Conservation (phyloP, 108 stramenopile species). For the Cyclostephanos tholiformis region DNA sequence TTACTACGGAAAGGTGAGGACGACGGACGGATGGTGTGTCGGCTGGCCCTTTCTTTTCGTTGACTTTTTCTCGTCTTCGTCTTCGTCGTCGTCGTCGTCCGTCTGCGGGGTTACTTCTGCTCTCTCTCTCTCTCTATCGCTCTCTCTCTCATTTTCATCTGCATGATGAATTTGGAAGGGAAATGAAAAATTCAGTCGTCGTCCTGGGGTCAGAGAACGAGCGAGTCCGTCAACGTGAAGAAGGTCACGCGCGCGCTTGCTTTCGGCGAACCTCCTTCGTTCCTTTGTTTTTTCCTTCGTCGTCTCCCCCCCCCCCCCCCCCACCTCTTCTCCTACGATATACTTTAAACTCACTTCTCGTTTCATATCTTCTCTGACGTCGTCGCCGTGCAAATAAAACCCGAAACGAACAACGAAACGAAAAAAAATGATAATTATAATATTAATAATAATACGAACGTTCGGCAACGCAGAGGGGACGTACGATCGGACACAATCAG, state of each 20-base stretch:
- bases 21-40: background rate
- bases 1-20: constrained; percentile 58
- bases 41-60: background rate
- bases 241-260: no score
- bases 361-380: background rate
- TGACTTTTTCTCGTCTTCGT: background rate
- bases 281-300: background rate
- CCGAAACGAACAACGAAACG: background rate
- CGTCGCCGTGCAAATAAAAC: no score
- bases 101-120: no score
- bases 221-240: no score
- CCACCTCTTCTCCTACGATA: constrained; percentile 43
- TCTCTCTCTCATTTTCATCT: no score
- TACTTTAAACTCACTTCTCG: background rate
- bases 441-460: background rate
- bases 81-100: background rate
- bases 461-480: constrained; percentile 45
- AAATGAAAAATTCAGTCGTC: no score
- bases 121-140: no score
- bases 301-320: background rate
- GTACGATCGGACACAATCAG: constrained; percentile 55
- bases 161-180: no score
- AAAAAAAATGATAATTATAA: background rate
- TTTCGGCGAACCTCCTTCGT: no score
- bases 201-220: no score